Conservation (phyloP, 1,284 basidiomycete genomes). For the Sanghuangporus sanghuang region DNA sequence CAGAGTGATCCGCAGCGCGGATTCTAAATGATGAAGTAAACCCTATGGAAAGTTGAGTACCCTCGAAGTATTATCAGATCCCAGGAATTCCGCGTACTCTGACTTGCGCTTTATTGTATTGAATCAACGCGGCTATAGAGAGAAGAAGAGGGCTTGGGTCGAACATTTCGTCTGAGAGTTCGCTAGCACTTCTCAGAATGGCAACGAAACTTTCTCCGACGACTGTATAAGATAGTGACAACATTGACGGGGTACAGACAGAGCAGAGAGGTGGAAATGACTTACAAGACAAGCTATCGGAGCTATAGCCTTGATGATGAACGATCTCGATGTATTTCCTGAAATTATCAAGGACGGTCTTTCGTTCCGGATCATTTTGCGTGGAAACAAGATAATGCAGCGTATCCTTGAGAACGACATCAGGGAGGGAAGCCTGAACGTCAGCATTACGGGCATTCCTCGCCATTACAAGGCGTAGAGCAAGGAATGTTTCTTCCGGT, state of each 20-base stretch:
- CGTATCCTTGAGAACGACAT: constrained; percentile 52
- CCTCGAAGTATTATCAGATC: neutral
- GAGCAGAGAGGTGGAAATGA: constrained; percentile 1
- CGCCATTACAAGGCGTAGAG: constrained; percentile 14
- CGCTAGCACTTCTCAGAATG: constrained; percentile 50
- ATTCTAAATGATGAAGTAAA: constrained; percentile 51
- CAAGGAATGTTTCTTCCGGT: constrained; percentile 2
- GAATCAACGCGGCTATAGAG: constrained; percentile 46
- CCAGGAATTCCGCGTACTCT: constrained; percentile 36
- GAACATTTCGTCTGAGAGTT: constrained; percentile 40
- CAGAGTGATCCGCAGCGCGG: constrained; percentile 47
- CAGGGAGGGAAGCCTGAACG: constrained; percentile 31
- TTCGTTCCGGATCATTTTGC: constrained; percentile 44
- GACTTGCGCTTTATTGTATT: constrained; percentile 55
- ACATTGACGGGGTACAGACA: neutral
- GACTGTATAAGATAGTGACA: constrained; percentile 33
- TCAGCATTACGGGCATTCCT: constrained; percentile 9
- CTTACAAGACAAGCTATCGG: constrained; percentile 52
- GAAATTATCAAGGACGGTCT: constrained; percentile 47
- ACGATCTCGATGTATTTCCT: constrained; percentile 47
- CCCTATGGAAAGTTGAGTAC: constrained; percentile 37
- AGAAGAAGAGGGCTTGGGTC: constrained; percentile 52
- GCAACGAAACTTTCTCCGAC: constrained; percentile 47
- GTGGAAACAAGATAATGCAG: constrained; percentile 42
- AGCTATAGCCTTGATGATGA: constrained; percentile 44